Percentiles rank a stretch among this genome's conserved stretches.
Conservation (phyloP, 805 yeast genomes). For the Ogataea pilisensis region DNA sequence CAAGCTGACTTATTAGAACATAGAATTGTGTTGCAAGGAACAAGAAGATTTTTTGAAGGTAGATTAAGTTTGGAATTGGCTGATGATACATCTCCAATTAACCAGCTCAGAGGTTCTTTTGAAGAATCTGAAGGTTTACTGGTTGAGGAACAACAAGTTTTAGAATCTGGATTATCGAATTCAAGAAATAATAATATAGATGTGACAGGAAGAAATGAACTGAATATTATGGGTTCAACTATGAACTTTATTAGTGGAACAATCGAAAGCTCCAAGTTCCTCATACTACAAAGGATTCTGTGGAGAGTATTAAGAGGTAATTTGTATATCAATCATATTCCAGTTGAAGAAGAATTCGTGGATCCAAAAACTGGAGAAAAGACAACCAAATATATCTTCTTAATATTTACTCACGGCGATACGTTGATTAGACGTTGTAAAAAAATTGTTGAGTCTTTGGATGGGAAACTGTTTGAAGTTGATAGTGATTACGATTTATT, state of each 20-base stretch:
- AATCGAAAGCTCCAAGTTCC: slow-evolving; percentile 64
- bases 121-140: slow-evolving; percentile 25
- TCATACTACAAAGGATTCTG: slow-evolving; percentile 71
- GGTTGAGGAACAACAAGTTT: slow-evolving; percentile 19
- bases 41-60: slow-evolving; percentile 33
- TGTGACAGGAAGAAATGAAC: slow-evolving; percentile 31
- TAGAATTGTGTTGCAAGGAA: slow-evolving; percentile 48
- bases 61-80: slow-evolving; percentile 30
- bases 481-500: slow-evolving; percentile 39
- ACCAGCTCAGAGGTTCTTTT: slow-evolving; percentile 24
- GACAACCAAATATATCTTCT: slow-evolving; percentile 72
- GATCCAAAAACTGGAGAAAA: slow-evolving; percentile 53
- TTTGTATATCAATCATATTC: slow-evolving; percentile 71
- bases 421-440: slow-evolving; percentile 63
- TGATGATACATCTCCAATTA: slow-evolving; percentile 22
- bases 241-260: slow-evolving; percentile 72
- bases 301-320: slow-evolving; percentile 96
- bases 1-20: slow-evolving; percentile 64
- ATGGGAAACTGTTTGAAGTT: slow-evolving; percentile 68
- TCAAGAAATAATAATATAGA: slow-evolving; percentile 3
- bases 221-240: slow-evolving; percentile 32
- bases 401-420: slow-evolving; percentile 89
- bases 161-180: slow-evolving; percentile 19
- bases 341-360: slow-evolving; percentile 61
- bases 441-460: slow-evolving; percentile 83